Percentiles rank a stretch among this genome's conserved stretches.
Evolutionary conservation across 768 basidiomycete genomes (phyloP).

Genomic region (Pisolithus marmoratus): DNA sequence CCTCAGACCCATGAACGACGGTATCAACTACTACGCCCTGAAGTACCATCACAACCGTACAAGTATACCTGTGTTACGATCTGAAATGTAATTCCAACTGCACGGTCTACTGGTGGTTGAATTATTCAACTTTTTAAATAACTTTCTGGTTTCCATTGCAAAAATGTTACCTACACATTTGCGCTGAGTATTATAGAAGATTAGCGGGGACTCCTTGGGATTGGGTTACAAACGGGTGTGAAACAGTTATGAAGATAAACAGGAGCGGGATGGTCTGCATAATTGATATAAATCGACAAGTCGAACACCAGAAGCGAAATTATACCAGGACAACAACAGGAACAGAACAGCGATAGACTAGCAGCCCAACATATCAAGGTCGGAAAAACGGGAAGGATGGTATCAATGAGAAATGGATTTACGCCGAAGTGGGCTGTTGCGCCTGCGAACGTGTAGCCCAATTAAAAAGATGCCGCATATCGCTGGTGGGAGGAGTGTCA

Average conservation of each 20-base stretch:
- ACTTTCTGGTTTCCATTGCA: background rate
- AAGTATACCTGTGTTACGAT: constrained; percentile 3
- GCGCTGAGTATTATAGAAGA: constrained; percentile 8
- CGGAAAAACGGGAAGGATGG: constrained; percentile 3
- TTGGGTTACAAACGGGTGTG: constrained; percentile 22
- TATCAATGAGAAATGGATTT: constrained; percentile 16
- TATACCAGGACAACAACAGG: constrained; percentile 23
- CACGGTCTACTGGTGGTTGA: too few species aligned
- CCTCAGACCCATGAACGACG: constrained; percentile 31
- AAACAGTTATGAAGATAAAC: constrained; percentile 26
- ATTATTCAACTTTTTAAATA: too few species aligned
- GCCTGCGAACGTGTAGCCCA: constrained; percentile 64
- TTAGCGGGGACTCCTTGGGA: constrained; percentile 19
- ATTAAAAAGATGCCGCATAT: constrained; percentile 74
- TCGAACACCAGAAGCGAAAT: constrained; percentile 18
- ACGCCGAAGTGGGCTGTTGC: constrained; percentile 34
- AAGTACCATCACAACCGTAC: constrained; percentile 35
- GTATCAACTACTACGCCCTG: constrained; percentile 47
- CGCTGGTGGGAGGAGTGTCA: constrained; percentile 56
- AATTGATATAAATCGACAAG: constrained; percentile 17
- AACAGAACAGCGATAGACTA: constrained; percentile 9
- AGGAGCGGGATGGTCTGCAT: constrained; percentile 22
- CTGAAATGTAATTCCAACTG: background rate
- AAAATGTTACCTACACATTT: constrained; percentile 2
- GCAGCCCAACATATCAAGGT: constrained; percentile 9